These are phyloP conservation scores for Diaporthe citri DNA, from an alignment of 2,329 filamentous ascomycete species.

Conservation along the genomic window DNA sequence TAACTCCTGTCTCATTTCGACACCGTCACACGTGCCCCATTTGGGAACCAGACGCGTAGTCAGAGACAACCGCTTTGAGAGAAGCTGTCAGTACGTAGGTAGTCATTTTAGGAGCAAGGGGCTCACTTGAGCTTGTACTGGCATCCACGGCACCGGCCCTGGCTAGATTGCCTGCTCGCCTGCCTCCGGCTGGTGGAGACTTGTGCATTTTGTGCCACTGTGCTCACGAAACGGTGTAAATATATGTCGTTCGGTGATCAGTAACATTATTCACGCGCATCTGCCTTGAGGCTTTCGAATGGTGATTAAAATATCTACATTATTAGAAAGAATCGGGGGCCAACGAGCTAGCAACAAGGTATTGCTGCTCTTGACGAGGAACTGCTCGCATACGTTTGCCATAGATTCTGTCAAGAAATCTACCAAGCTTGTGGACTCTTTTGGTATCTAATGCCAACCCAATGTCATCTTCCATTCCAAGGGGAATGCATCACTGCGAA, in stretches of 20 bases:
- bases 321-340: too few species aligned
- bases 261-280: too few species aligned
- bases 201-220: too few species aligned
- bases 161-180: not conserved
- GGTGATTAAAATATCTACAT: not conserved
- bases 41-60: not conserved
- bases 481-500: not conserved
- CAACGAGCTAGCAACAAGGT: too few species aligned
- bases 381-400: not conserved
- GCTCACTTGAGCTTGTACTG: not conserved
- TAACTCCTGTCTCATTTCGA: too few species aligned
- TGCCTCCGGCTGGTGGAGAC: not conserved
- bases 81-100: too few species aligned
- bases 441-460: constrained; percentile 11
- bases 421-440: not conserved
- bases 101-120: too few species aligned
- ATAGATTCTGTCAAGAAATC: not conserved
- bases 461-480: not conserved
- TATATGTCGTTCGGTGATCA: too few species aligned
- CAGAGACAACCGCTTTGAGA: not conserved
- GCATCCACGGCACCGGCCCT: not conserved
- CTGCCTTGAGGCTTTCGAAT: not conserved
- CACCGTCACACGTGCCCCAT: too few species aligned
- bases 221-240: too few species aligned
- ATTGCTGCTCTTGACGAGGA: not conserved